A percentile compares a stretch with the other conserved stretches of the same genome.
phyloP scores from a whole-genome alignment of 1,139 yeast species.

The Yamadazyma triangularis region DNA sequence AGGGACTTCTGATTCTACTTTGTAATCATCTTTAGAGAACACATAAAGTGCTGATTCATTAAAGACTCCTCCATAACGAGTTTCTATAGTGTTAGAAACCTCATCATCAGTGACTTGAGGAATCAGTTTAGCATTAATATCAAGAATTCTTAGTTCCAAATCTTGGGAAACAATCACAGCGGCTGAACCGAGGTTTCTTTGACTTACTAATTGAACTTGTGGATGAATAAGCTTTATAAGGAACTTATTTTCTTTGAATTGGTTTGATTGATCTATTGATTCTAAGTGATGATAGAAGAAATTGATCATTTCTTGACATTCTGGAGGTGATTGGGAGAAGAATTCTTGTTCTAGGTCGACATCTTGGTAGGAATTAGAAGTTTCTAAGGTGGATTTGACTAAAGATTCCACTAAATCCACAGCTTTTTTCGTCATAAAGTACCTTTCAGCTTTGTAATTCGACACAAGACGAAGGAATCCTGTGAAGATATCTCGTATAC shows the following conservation, averaged over 20 bases:
- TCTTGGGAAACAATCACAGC: conserved; percentile 62
- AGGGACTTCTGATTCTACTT: too few relatives aligned
- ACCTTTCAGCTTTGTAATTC: conserved; percentile 52
- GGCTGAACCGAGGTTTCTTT: conserved; percentile 29
- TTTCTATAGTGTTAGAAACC: conserved; percentile 53
- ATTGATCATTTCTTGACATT: conserved; percentile 30
- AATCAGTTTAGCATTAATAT: conserved; percentile 47
- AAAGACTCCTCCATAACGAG: conserved; percentile 64
- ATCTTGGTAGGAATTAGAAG: conserved; percentile 9
- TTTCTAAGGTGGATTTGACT: conserved; percentile 11
- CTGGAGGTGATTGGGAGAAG: conserved; percentile 14
- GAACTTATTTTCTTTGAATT: conserved; percentile 36
- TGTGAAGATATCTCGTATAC: conserved; percentile 56
- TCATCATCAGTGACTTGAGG: conserved; percentile 41
- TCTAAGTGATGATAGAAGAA: conserved; percentile 30
- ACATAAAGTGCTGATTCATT: conserved; percentile 71
- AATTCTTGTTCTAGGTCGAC: conserved; percentile 7
- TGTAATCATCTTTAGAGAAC: conserved; percentile 44
- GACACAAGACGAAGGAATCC: conserved; percentile 59
- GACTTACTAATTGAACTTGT: conserved; percentile 38
- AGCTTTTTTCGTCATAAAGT: conserved; percentile 68
- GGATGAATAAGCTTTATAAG: conserved; percentile 42
- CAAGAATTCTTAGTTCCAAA: conserved; percentile 62
- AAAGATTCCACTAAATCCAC: conserved; percentile 54
- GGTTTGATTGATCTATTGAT: conserved; percentile 19